Evolutionary conservation across 805 yeast genomes (phyloP), one percentile per base, ranked within the genome.

Genomic region (Monosporozyma siamensis): DNA sequence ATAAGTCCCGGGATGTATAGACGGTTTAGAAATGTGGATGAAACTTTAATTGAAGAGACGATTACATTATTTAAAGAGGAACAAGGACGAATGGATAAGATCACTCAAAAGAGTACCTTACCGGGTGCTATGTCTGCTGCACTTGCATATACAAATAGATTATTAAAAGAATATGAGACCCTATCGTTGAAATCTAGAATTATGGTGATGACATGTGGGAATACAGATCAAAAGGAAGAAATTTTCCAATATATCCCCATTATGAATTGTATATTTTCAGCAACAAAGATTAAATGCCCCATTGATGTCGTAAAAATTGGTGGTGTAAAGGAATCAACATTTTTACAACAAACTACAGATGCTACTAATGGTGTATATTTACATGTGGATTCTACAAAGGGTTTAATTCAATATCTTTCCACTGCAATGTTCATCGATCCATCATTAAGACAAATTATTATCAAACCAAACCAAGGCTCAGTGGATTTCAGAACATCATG

Each of bases 401-500:
- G 96, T 0, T 65, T 92, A 34, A 75, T 89, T 2, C 97, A 90
- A 57, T 85, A 86, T 51, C 68, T 92, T 26, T 59, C 78, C 3
- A 82, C 94, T 3, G 92, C 95, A 2, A 79, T 83, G 63, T 80
- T 85, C 51, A 78, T 90, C 8, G 97, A 89, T 52, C 95, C 97
- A 0, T 72, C 82, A 11, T 66, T 90, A 26, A 70, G 96, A 44
- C 73, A 77, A n/a, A 75, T 80, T 36, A 69, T 92, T 21, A 78
- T 87, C 22, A 68, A 85, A 27, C 96, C 97, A 0, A 82, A 90
- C 0, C 82, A 82, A 53, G 76, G 84, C 3, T 78, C 84, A 47
- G 92, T 92, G 21, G 95, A 92, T 63, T 92, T 92, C 61, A 69
- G 95, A 46, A 96, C 98, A 1, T 87, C 95, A 14, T 92, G 98